These are phyloP conservation scores for Microsporum audouinii DNA, from an alignment of 2,329 filamentous ascomycete genomes.

Conservation along the genomic window DNA sequence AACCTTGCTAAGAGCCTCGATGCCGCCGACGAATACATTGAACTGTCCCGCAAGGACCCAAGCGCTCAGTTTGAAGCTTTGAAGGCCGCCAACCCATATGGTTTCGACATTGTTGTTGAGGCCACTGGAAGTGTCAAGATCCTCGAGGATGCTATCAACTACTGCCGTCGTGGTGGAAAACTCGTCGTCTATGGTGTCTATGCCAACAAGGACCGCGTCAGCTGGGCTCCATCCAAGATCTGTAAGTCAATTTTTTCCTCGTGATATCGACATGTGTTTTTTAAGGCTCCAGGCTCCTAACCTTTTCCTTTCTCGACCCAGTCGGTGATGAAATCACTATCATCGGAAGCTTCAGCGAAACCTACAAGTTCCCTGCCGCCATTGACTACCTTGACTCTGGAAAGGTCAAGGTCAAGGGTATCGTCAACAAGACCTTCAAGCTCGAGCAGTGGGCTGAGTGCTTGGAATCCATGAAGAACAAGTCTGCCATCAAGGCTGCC, in stretches of 20 bases:
- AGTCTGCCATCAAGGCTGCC: constrained; percentile 61
- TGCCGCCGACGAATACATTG: constrained; percentile 39
- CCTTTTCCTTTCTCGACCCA: constrained; percentile 17
- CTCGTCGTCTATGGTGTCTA: constrained; percentile 64
- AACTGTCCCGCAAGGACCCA: constrained; percentile 40
- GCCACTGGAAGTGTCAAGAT: constrained; percentile 59
- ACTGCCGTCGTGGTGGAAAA: constrained; percentile 59
- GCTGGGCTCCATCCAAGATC: constrained; percentile 61
- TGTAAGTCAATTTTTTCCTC: constrained; percentile 38
- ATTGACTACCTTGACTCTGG: constrained; percentile 41
- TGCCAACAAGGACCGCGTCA: constrained; percentile 48
- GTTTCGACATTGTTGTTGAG: constrained; percentile 62
- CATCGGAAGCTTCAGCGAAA: constrained; percentile 61
- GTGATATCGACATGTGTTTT: neutral
- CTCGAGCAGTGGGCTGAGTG: constrained; percentile 63
- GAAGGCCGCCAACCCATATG: constrained; percentile 55
- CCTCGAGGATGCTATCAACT: constrained; percentile 59
- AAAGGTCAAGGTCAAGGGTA: constrained; percentile 45
- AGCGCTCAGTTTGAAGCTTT: constrained; percentile 51
- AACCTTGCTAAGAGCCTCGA: constrained; percentile 46
- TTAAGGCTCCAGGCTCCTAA: constrained; percentile 1
- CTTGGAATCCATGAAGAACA: constrained; percentile 59
- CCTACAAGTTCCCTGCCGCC: constrained; percentile 56
- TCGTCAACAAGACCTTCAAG: constrained; percentile 62
- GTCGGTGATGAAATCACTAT: constrained; percentile 57